Evolutionary conservation across 1,139 yeast genomes (phyloP), one percentile per base, ranked within the genome.

Genomic region (Candida tropicalis): DNA sequence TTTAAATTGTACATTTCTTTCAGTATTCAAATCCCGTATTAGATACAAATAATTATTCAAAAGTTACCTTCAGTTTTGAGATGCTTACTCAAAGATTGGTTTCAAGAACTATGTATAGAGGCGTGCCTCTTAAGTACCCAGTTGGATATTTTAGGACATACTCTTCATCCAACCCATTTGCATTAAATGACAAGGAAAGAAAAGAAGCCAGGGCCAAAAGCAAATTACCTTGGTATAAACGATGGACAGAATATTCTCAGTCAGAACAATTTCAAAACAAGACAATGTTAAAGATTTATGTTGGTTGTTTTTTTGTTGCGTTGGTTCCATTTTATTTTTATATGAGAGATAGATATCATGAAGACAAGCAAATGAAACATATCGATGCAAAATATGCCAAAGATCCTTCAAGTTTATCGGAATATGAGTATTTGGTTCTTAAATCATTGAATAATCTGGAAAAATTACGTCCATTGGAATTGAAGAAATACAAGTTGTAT

Each of bases 311-410:
- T 56, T 68, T 72, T 0, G 67, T 76, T 15, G 75, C 84, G 52
- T 61, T 81, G 31, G 70, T 77, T 18, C 79, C 84, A 42, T 87
- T 88, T 45, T 76, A 80, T 49, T 77, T 75, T 55, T 82, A 82
- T 58, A 82, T 86, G 81, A 70, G 82, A 53, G 87, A 84, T 54
- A 63, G 84, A 39, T 85, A 77, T 58, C 67, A 74, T 41, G 82
- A 82, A 58, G 95, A 86, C 50, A 72, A 78, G 45, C 90, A 84
- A 55, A 68, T 82, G 47, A 61, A 70, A 27, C 68, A 69, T 40
- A 70, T 75, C 38, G 63, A 74, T 46, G 67, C 63, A 42, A 74
- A 75, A 54, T 72, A 73, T 43, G 65, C 60, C 4, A 61, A 59
- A 1, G 74, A 68, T 42, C 69, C 77, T 8, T 52, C 59, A 10